Conservation (phyloP, 176 grass and related monocot genomes). For the Oryza rufipogon region DNA sequence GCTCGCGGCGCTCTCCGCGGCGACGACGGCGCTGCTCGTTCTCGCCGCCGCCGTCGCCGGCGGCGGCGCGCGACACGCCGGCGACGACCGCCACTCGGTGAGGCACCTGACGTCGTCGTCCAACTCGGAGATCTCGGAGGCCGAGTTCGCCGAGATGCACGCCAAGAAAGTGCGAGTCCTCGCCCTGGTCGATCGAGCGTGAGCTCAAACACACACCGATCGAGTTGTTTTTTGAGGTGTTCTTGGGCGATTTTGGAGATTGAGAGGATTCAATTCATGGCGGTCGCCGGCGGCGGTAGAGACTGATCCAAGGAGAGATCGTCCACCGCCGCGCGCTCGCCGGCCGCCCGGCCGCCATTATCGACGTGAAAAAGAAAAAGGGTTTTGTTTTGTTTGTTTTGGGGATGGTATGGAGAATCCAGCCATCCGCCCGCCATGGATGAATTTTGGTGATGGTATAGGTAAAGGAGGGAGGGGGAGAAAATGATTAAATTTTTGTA, state of each 20-base stretch:
- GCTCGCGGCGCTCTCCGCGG: constrained; percentile 48
- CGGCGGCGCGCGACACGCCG: neutral
- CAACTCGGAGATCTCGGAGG: constrained; percentile 55
- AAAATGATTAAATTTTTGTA: constrained; percentile 13
- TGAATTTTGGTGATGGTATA: neutral
- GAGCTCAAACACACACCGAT: neutral
- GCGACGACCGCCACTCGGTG: constrained; percentile 52
- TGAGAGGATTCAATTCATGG: neutral
- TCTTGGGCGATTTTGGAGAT: neutral
- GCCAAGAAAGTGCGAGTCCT: constrained; percentile 44
- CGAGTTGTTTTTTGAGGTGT: constrained; percentile 19
- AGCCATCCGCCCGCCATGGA: neutral
- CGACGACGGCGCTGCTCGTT: constrained; percentile 44
- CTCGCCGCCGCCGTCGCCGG: neutral
- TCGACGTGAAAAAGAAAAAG: neutral
- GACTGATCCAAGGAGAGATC: constrained; percentile 57
- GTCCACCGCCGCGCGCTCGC: constrained; percentile 28
- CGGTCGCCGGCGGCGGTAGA: constrained; percentile 28
- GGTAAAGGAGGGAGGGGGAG: neutral
- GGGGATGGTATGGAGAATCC: constrained; percentile 50
- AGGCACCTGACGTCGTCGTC: constrained; percentile 54
- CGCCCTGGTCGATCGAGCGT: neutral
- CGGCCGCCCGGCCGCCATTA: neutral
- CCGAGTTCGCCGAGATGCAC: constrained; percentile 47
- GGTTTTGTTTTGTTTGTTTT: constrained; percentile 3